Conservation (phyloP, 225 moss, liverwort and hornwort species). For the Pleurozium schreberi region DNA sequence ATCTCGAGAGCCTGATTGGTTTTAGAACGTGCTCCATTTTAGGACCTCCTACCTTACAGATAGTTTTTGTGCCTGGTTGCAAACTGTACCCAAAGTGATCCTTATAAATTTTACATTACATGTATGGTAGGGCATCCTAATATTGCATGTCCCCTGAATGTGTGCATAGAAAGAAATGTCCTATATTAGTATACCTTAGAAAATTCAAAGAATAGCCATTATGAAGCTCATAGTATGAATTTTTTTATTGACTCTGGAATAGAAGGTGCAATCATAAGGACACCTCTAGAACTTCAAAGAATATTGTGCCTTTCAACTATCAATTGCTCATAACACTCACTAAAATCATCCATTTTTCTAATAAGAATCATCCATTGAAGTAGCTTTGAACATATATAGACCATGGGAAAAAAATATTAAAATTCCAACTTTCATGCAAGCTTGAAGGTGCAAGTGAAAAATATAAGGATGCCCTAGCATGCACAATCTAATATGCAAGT, state of each 20-base stretch:
- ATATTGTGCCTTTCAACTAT: background rate
- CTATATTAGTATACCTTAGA: background rate
- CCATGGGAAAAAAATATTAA: background rate
- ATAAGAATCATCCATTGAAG: background rate
- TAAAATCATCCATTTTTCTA: background rate
- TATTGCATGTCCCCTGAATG: rapidly evolving
- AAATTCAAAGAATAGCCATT: background rate
- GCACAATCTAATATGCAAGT: no score
- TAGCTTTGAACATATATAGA: background rate
- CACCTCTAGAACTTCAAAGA: background rate
- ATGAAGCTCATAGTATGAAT: background rate
- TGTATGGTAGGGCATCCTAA: background rate
- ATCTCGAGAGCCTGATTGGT: no score
- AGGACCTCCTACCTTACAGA: no score
- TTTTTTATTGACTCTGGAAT: background rate
- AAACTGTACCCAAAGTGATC: background rate
- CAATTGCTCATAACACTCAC: background rate
- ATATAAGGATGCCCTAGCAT: background rate
- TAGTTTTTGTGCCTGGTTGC: background rate
- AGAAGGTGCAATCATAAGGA: background rate
- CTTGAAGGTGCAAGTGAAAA: background rate
- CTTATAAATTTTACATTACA: no score
- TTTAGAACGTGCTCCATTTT: no score
- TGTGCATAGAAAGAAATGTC: background rate
- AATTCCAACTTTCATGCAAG: background rate